These are phyloP conservation scores for Rhododendron ferrugineum DNA, from an alignment of 148 eudicot genomes.

Conservation along the genomic window DNA sequence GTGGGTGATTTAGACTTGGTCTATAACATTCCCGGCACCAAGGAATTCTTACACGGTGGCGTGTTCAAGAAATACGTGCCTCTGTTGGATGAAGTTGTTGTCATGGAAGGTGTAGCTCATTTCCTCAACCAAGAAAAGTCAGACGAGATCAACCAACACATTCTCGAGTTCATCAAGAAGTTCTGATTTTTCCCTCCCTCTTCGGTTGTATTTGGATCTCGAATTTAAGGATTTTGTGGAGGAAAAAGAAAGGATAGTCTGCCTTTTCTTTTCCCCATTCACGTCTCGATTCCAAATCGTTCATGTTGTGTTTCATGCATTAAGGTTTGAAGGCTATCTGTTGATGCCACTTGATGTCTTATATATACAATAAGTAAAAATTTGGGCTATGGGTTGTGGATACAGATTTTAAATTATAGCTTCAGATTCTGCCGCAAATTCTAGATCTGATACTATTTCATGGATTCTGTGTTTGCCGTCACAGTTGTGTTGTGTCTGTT, in stretches of 20 bases:
- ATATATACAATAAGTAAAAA: not conserved
- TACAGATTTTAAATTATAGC: too few relatives aligned
- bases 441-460: too few relatives aligned
- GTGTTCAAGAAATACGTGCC: conserved; percentile 29
- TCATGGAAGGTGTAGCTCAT: conserved; percentile 38
- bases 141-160: conserved; percentile 27
- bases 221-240: not conserved
- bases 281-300: not conserved
- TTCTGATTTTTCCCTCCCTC: not conserved
- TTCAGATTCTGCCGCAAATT: too few relatives aligned
- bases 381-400: not conserved
- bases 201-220: not conserved
- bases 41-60: conserved; percentile 32
- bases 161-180: conserved; percentile 23
- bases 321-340: not conserved
- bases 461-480: too few relatives aligned
- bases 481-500: too few relatives aligned
- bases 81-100: conserved; percentile 29
- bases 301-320: not conserved
- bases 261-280: not conserved
- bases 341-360: not conserved
- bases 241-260: not conserved
- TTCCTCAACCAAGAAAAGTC: conserved; percentile 31
- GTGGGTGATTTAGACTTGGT: conserved; percentile 39
- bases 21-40: conserved; percentile 26